Percentiles rank a stretch among this genome's conserved stretches.
These are phyloP conservation scores for Pseudozyma hubeiensis DNA, from an alignment of 1,284 basidiomycete species.

Conservation along the genomic window DNA sequence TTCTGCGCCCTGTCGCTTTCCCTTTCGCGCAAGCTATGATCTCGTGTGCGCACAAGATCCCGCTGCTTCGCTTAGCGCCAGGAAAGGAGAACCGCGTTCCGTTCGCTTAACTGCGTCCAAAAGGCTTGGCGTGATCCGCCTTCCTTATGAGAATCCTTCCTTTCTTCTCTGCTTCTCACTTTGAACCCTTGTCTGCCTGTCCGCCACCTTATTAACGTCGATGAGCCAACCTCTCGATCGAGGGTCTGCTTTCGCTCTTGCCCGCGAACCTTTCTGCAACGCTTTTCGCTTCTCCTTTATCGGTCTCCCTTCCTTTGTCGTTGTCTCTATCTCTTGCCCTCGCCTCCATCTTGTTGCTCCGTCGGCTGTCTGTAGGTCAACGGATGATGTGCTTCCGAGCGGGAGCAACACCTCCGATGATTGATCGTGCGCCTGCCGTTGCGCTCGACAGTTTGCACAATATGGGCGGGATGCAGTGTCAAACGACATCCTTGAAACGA, in stretches of 20 bases:
- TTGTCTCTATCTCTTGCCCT: too few relatives aligned
- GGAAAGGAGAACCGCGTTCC: neutral
- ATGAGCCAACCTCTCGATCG: neutral
- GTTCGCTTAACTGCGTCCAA: constrained; percentile 1
- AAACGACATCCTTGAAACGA: neutral
- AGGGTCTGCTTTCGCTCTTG: neutral
- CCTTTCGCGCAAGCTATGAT: neutral
- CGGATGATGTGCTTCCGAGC: neutral
- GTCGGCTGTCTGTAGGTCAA: too few relatives aligned
- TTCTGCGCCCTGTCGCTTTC: neutral
- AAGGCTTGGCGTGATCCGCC: neutral
- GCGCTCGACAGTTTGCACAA: neutral
- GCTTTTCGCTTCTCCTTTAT: too few relatives aligned
- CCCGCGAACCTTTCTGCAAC: too few relatives aligned
- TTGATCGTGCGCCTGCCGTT: neutral
- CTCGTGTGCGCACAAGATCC: neutral
- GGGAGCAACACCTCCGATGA: neutral
- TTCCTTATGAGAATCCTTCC: neutral
- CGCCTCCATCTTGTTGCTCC: too few relatives aligned
- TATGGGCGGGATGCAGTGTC: neutral
- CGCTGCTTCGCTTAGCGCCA: neutral
- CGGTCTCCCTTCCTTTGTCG: too few relatives aligned
- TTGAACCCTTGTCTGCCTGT: neutral
- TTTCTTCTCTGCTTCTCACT: neutral
- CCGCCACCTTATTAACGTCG: neutral